phyloP scores from a whole-genome alignment of 2,329 filamentous ascomycete species.

The Elsinoe ampelina region DNA sequence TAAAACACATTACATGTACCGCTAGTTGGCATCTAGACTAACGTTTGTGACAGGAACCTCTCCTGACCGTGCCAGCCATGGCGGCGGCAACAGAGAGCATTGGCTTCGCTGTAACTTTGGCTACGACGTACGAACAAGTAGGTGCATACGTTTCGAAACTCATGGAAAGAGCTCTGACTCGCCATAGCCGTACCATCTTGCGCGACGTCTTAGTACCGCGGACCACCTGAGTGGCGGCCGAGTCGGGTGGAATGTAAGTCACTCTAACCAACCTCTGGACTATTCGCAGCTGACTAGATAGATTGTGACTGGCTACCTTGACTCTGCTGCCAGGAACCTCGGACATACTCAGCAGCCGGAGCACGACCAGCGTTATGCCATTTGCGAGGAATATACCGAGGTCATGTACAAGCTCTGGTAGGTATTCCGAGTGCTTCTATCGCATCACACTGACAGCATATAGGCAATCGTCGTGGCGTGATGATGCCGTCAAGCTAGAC shows the following conservation, averaged over 20 bases:
- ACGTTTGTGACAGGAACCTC: slow-evolving; percentile 38
- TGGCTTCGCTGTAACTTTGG: slow-evolving; percentile 59
- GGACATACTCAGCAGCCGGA: slow-evolving; percentile 48
- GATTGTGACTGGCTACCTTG: slow-evolving; percentile 59
- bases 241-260: slow-evolving; percentile 20
- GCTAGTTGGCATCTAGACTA: background rate
- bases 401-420: slow-evolving; percentile 54
- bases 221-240: slow-evolving; percentile 58
- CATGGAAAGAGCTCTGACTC: too few species aligned
- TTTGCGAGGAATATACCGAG: slow-evolving; percentile 55
- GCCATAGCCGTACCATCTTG: slow-evolving; percentile 59
- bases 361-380: slow-evolving; percentile 58
- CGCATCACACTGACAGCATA: background rate
- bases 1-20: background rate
- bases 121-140: slow-evolving; percentile 53
- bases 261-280: background rate
- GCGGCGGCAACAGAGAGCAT: slow-evolving; percentile 57
- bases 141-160: too few species aligned
- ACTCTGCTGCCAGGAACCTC: slow-evolving; percentile 56
- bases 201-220: slow-evolving; percentile 54
- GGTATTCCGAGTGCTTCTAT: background rate
- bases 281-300: background rate
- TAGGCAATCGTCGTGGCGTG: slow-evolving; percentile 56
- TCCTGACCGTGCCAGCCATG: slow-evolving; percentile 57
- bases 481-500: slow-evolving; percentile 55